Percentiles rank a stretch among this genome's conserved stretches.
phyloP scores from a whole-genome alignment of 2,329 filamentous ascomycete genomes.

The Eurotiales sp. region DNA sequence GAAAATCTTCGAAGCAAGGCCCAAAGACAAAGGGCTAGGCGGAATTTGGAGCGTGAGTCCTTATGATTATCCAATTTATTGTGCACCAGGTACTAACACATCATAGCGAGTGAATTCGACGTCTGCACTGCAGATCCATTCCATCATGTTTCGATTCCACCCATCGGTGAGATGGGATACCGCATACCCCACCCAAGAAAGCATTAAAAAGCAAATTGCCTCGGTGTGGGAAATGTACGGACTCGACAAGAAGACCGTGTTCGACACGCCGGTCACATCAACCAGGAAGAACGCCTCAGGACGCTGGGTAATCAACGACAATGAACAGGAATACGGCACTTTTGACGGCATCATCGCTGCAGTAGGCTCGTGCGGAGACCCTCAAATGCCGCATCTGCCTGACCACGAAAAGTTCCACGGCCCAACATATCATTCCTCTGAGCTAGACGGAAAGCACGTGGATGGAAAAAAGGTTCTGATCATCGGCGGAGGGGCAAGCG shows the following conservation, averaged over 20 bases:
- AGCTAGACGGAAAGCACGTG: conserved; percentile 68
- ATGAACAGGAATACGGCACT: conserved; percentile 63
- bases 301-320: conserved; percentile 74
- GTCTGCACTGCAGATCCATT: conserved; percentile 78
- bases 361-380: conserved; percentile 75
- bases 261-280: conserved; percentile 65
- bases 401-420: conserved; percentile 71
- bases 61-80: neutral
- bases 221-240: conserved; percentile 72
- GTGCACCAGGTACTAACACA: neutral
- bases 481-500: conserved; percentile 75
- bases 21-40: conserved; percentile 60
- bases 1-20: conserved; percentile 70
- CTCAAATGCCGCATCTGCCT: conserved; percentile 67
- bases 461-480: conserved; percentile 72
- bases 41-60: conserved; percentile 72
- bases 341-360: conserved; percentile 79
- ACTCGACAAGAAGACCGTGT: conserved; percentile 66
- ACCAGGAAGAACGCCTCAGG: conserved; percentile 66
- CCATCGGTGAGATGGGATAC: conserved; percentile 70
- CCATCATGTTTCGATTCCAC: conserved; percentile 83
- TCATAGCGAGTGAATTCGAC: conserved; percentile 72
- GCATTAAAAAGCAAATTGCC: conserved; percentile 70
- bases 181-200: conserved; percentile 72
- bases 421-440: conserved; percentile 68